Evolutionary conservation across 805 yeast genomes (phyloP).

Genomic region (Ogataea ganodermae): DNA sequence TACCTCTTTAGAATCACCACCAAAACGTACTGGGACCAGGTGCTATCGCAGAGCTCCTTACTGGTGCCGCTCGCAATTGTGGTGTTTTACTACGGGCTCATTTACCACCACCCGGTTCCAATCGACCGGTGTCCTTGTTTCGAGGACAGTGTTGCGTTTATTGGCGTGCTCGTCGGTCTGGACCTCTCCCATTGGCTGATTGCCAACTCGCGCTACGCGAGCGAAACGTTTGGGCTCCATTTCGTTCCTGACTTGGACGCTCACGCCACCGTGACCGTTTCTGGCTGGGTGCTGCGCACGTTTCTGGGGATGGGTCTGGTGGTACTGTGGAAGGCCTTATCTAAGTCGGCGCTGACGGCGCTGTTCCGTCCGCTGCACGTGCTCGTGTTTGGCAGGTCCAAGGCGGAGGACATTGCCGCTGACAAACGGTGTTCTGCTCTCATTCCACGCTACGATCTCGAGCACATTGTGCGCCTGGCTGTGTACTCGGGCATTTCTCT

Average conservation of each 20-base stretch:
- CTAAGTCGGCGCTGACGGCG: slow-evolving; percentile 66
- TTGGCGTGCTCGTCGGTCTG: slow-evolving; percentile 82
- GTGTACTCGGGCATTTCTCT: slow-evolving; percentile 82
- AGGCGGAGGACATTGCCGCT: slow-evolving; percentile 4
- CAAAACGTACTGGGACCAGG: slow-evolving; percentile 48
- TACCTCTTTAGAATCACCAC: slow-evolving; percentile 47
- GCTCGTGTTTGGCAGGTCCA: slow-evolving; percentile 6
- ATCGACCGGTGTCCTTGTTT: slow-evolving; percentile 95
- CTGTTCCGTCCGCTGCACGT: slow-evolving; percentile 60
- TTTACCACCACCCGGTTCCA: slow-evolving; percentile 78
- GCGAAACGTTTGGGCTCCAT: slow-evolving; percentile 12
- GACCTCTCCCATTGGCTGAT: slow-evolving; percentile 62
- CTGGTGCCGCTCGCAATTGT: slow-evolving; percentile 42
- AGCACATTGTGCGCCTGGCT: slow-evolving; percentile 71
- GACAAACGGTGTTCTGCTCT: slow-evolving; percentile 47
- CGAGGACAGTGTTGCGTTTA: slow-evolving; percentile 90
- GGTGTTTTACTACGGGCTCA: slow-evolving; percentile 46
- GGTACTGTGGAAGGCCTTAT: slow-evolving; percentile 68
- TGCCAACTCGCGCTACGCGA: slow-evolving; percentile 21
- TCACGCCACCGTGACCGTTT: slow-evolving; percentile 43
- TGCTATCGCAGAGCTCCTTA: slow-evolving; percentile 35
- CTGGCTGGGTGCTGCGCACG: slow-evolving; percentile 48
- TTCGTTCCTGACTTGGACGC: slow-evolving; percentile 43
- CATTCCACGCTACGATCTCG: slow-evolving; percentile 67
- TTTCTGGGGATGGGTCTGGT: slow-evolving; percentile 63